Base-by-base conservation (phyloP, 495 filamentous ascomycete genomes). In the Aspergillus steynii region DNA sequence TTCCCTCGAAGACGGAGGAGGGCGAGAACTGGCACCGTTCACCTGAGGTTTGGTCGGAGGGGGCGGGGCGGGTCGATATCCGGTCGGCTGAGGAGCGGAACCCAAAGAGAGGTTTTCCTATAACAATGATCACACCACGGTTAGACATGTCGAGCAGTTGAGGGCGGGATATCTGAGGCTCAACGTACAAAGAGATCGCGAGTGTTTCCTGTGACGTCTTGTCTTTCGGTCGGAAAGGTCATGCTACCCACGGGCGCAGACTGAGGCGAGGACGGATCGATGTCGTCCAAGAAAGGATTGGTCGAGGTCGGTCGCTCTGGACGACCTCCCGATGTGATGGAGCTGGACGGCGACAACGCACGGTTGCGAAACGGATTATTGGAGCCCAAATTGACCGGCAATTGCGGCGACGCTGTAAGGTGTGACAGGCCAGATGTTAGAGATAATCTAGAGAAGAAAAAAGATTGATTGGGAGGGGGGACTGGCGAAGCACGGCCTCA, bases 281-380 rank as follows among this genome's bases (percentile, higher is more conserved):
- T 81, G 59, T 86, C 83, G 74, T 96, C 92, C 51, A 98, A 82
- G 74, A 99, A 99, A 53, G 95, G 95, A 68, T 99, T 99, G 53
- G 88, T 88, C 50, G 94, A 96, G 49, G 86, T 75, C 58, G 92
- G 91, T 68, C 92, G 83, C 67, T 89, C 83, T 72, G 83, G 72
- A 70, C 75, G 75, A 56, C 59, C 60, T 49, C 62, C 69, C 32
- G 69, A 71, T 20, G 68, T 80, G 63, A 68, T 69, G 51, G 72
- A 83, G 70, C 82, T 69, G 31, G 83, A 81, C 81, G 91, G 93
- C 59, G 93, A 95, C 7, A 84, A 77, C 50, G 90, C 88, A 65
- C 90, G 89, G 74, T 96, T 96, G 80, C 95, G 89, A 73, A 99
- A 99, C n/a, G 95, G 95, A 69, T 99, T 99, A 82, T 98, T 98